Conservation (phyloP, 208 protist genomes). For the Endotrypanum monterogeii region DNA sequence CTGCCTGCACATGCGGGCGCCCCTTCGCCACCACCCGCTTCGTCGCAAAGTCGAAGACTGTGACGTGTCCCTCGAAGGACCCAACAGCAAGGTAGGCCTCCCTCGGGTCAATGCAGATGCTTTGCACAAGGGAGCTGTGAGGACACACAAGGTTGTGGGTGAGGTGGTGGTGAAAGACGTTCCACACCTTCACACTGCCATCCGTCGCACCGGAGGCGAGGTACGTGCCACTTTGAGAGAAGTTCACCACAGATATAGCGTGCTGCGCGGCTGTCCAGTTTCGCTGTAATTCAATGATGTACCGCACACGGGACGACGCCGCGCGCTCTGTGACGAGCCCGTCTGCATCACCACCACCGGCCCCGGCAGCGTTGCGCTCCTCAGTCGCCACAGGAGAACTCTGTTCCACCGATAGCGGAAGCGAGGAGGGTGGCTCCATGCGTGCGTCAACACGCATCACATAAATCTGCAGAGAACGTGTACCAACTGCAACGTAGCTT, state of each 20-base stretch:
- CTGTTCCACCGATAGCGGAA: neutral
- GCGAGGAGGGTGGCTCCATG: conserved; percentile 4
- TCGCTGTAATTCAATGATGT: conserved; percentile 44
- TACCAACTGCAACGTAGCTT: conserved; percentile 82
- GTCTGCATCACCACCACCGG: neutral
- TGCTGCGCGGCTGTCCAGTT: conserved; percentile 89
- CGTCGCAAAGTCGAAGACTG: conserved; percentile 79
- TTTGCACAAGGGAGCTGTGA: conserved; percentile 54
- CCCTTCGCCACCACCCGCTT: conserved; percentile 58
- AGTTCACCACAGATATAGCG: conserved; percentile 82
- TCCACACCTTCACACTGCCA: conserved; percentile 87
- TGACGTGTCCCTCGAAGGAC: conserved; percentile 84
- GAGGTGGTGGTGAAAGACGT: conserved; percentile 89
- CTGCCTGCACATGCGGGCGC: conserved; percentile 80
- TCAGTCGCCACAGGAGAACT: neutral
- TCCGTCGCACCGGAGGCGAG: conserved; percentile 84
- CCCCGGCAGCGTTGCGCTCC: neutral
- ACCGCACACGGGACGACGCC: conserved; percentile 16
- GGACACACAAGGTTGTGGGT: conserved; percentile 85
- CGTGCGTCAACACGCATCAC: conserved; percentile 63
- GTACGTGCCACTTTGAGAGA: conserved; percentile 65
- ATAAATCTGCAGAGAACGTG: conserved; percentile 80
- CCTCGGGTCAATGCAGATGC: conserved; percentile 59
- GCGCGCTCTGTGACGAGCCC: conserved; percentile 1
- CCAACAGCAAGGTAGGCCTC: conserved; percentile 72